Base-by-base conservation (phyloP, 495 filamentous ascomycete species). In the Cenococcum geophilum region DNA sequence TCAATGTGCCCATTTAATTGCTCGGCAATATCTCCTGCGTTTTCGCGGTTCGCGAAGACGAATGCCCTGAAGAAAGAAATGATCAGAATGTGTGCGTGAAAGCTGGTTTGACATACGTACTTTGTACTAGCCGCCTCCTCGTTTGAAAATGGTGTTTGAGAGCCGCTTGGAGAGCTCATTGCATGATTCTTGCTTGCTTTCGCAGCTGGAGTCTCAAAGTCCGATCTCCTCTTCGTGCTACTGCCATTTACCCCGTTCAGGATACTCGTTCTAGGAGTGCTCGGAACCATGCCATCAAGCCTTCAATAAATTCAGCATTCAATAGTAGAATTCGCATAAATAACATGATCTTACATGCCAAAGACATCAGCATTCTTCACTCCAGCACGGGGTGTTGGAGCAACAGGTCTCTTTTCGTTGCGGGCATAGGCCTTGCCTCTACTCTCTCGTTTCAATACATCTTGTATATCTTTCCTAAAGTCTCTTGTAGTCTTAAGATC, bases 391-490 rank as follows among this genome's bases (percentile, higher is more conserved):
- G 90, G 89, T 54, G 89, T 91, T 52, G 82, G 77, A 40, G 68
- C 77, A 18, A 72, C 78, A 36, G 76, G 65, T 47, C 85, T 81
- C 76, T 86, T 91, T 61, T 88, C 84, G 18, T 79, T 75, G 55
- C 75, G 81, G 52, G 73, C 80, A 74, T 77, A 79, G 62, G 79
- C 71, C 75, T 85, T 89, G 27, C 75, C 76, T 45, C 83, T 75
- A 53, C 72, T 82, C 45, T 89, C 83, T 56, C 90, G 83, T 66
- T 96, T 92, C 59, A 97, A 74, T 34, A 79, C 78, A 60, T 96
- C 92, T 66, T 92, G 89, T 0, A 96, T 74, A 75, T 92, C 86
- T 69, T 89, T 86, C 72, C 95, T 96, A 64, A 98, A 89, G 45
- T 82, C 79, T 57, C 84, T 78, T 43, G 88, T 80, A 0, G 81